Evolutionary conservation across 768 basidiomycete genomes (phyloP), one percentile per base, ranked within the genome.

Genomic region (Boletus patriciae): DNA sequence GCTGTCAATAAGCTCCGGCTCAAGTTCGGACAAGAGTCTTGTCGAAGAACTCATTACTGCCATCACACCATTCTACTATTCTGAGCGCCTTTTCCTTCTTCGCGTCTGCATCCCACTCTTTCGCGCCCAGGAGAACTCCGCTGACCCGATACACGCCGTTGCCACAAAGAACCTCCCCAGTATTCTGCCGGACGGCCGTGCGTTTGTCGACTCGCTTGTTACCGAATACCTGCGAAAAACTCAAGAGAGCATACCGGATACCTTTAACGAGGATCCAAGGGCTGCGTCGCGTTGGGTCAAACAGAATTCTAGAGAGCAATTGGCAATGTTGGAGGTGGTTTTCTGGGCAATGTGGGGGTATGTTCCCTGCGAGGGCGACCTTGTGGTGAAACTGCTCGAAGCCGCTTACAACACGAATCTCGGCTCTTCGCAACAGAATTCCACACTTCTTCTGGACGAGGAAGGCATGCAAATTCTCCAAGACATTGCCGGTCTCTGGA

Each of bases 331-430:
- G 47, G 92, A 97, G 62, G 83, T 95, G 34, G 77, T 97, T 44
- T 98, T 97, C 72, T 92, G 91, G 84, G 80, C 85, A 6, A 87
- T 94, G 82, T 95, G 88, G 85, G 84, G 82, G 13, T 86, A 84
- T 55, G 81, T 83, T 12, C 72, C 86, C 0, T 87, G 90, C 62
- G 80, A 77, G 37, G 90, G 87, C 3, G 74, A 80, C 4, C 66
- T 88, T 54, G 85, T 92, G 29, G 77, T 80, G 61, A 74, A 76
- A 52, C 80, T 94, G 37, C 83, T 85, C 68, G 78, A 86, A 56
- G 78, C 84, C 2, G 85, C 86, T 7, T 88, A 87, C 66, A 70
- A 71, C 33, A 84, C 85, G 0, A 77, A 82, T 42, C 78, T 92
- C 6, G 92, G 92, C 0, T 78, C 81, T 4, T 67, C 62, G 1